Conservation (phyloP, 805 yeast species). For the Yamadazyma nakazawae region DNA sequence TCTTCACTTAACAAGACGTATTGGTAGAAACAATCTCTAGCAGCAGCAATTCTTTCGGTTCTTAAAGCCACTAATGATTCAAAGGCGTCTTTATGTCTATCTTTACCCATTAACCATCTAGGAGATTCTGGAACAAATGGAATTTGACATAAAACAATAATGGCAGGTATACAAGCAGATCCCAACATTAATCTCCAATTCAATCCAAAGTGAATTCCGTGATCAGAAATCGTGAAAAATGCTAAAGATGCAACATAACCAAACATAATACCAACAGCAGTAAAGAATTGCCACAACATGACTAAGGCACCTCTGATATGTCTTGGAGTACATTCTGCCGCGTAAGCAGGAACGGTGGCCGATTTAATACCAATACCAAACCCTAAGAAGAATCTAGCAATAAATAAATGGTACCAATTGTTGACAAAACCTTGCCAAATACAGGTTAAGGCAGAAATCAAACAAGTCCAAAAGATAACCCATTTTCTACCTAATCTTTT, state of each 20-base stretch:
- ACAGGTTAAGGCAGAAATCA: constrained; percentile 56
- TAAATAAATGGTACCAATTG: constrained; percentile 57
- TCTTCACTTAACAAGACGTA: constrained; percentile 59
- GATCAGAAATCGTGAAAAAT: constrained; percentile 50
- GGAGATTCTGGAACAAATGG: constrained; percentile 67
- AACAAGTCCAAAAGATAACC: constrained; percentile 57
- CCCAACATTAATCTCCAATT: constrained; percentile 70
- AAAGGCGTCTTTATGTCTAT: constrained; percentile 47
- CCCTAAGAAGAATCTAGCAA: constrained; percentile 58
- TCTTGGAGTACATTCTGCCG: constrained; percentile 61
- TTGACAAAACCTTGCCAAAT: constrained; percentile 68
- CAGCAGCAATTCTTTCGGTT: constrained; percentile 49
- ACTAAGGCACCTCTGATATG: constrained; percentile 61
- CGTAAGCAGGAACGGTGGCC: constrained; percentile 64
- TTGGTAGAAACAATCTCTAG: constrained; percentile 62
- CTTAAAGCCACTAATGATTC: constrained; percentile 48
- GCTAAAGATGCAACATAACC: constrained; percentile 62
- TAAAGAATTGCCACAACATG: constrained; percentile 72
- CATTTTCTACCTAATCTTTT: constrained; percentile 55
- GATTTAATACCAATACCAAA: constrained; percentile 66
- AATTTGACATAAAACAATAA: constrained; percentile 48
- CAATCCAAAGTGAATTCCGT: constrained; percentile 43
- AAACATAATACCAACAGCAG: constrained; percentile 71
- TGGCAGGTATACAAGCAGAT: constrained; percentile 55
- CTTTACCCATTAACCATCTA: constrained; percentile 61